These are phyloP conservation scores for Gynandropsis gynandra DNA, from an alignment of 345 rosid genomes.

Conservation along the genomic window DNA sequence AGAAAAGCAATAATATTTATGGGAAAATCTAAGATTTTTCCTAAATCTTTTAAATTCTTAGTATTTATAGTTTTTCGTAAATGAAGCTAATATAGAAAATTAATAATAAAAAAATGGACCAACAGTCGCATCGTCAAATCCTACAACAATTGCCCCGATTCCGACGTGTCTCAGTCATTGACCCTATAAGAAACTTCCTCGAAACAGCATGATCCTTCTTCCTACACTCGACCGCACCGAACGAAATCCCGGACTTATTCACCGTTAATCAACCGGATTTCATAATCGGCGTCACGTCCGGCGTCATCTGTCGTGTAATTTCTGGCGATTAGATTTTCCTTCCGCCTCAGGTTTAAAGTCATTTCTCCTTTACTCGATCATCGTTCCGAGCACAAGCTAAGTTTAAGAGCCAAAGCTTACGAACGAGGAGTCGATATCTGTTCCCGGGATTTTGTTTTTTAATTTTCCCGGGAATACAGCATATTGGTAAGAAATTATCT, in stretches of 20 bases:
- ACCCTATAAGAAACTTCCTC: no score
- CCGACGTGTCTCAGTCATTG: no score
- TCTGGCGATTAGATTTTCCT: background rate
- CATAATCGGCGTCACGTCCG: background rate
- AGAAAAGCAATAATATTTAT: no score
- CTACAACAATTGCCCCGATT: no score
- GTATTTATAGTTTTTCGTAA: no score
- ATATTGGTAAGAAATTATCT: background rate
- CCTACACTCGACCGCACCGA: background rate
- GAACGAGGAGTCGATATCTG: background rate
- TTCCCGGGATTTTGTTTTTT: background rate
- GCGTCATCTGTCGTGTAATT: background rate
- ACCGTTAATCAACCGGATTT: background rate
- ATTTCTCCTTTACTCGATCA: background rate
- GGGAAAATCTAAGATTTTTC: no score
- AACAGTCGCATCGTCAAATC: no score
- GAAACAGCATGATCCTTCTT: no score
- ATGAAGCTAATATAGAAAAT: no score
- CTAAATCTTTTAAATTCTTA: no score
- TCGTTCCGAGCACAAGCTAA: background rate
- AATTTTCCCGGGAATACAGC: background rate
- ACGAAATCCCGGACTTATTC: background rate
- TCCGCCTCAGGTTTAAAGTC: background rate
- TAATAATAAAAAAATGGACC: no score
- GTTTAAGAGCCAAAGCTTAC: background rate